Conservation (phyloP, 176 grass and related monocot genomes). For the Ensete ventricosum region DNA sequence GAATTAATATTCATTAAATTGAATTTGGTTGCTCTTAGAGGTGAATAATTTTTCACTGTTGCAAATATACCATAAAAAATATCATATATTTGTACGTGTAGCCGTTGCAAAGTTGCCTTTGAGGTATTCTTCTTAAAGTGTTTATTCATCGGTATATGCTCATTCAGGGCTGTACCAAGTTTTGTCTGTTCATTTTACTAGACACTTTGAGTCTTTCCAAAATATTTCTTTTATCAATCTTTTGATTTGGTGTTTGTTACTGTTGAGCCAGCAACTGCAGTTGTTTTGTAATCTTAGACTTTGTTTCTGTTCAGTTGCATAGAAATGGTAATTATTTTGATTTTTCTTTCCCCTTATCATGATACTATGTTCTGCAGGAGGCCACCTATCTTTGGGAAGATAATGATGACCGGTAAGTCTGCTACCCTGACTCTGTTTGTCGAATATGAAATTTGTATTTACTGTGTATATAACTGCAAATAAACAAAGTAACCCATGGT, state of each 20-base stretch:
- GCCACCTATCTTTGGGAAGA: constrained; percentile 92
- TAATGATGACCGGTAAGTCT: constrained; percentile 76
- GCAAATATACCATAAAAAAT: too few relatives aligned
- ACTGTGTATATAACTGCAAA: not conserved
- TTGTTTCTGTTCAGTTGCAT: constrained; percentile 20
- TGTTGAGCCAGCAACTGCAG: constrained; percentile 5
- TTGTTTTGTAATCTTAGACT: not conserved
- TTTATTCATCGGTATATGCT: too few relatives aligned
- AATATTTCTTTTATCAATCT: too few relatives aligned
- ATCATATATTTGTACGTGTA: too few relatives aligned
- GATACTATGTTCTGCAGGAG: constrained; percentile 43
- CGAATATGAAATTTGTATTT: not conserved
- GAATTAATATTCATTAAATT: not conserved
- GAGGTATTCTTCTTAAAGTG: too few relatives aligned
- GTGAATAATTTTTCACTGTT: not conserved
- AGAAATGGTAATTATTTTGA: constrained; percentile 8
- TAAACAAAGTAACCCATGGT: not conserved
- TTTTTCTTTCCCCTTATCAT: constrained; percentile 1
- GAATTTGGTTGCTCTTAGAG: not conserved
- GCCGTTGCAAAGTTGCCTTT: too few relatives aligned
- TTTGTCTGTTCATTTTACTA: too few relatives aligned
- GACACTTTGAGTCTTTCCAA: too few relatives aligned
- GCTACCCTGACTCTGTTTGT: not conserved
- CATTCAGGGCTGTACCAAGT: too few relatives aligned
- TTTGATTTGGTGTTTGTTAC: not conserved